These are phyloP conservation scores for Ceratobasidium sp. DNA, from an alignment of 1,284 basidiomycete genomes.

Conservation along the genomic window DNA sequence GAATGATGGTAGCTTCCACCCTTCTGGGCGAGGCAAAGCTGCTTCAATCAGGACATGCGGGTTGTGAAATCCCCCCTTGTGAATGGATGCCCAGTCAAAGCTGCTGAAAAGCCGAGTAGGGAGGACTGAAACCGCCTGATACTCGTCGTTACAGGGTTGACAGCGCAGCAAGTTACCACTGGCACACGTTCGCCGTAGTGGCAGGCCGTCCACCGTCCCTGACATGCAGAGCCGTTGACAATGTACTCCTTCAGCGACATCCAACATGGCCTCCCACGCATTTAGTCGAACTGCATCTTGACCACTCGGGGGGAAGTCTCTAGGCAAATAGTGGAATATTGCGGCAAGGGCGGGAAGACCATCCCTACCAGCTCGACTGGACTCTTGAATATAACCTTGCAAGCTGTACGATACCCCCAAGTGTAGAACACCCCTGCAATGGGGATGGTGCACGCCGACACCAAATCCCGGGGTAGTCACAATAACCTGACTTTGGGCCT, in stretches of 20 bases:
- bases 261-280: neutral
- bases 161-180: neutral
- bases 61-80: neutral
- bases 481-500: neutral
- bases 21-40: too few relatives aligned
- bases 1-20: too few relatives aligned
- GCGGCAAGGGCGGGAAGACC: neutral
- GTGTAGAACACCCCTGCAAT: neutral
- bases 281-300: neutral
- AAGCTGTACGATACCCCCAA: neutral
- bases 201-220: neutral
- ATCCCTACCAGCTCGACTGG: neutral
- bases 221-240: neutral
- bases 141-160: neutral
- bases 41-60: too few relatives aligned
- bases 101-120: too few relatives aligned
- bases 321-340: neutral
- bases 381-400: neutral
- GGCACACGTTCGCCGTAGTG: neutral
- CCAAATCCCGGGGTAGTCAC: neutral
- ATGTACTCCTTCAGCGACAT: neutral
- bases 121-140: neutral
- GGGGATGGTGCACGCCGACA: neutral
- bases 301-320: neutral
- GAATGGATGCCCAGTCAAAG: neutral